Evolutionary conservation across 108 stramenopile species (phyloP).

Genomic region (Fistulifera solaris): DNA sequence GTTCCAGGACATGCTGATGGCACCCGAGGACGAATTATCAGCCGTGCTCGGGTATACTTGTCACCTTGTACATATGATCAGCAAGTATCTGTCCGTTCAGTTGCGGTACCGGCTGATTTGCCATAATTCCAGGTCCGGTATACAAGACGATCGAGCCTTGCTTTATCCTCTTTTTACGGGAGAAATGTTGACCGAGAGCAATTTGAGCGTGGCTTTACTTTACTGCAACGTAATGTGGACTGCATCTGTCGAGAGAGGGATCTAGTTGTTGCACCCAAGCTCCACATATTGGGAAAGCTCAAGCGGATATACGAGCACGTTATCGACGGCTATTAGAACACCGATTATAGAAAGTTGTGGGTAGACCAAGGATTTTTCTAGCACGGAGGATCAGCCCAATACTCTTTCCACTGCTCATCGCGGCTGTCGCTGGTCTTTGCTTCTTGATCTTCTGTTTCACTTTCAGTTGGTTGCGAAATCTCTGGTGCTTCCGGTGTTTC

Average conservation of each 20-base stretch:
- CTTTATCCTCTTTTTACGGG: constrained; percentile 71
- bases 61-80: constrained; percentile 61
- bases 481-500: no score
- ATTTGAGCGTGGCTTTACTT: constrained; percentile 52
- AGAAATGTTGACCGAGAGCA: constrained; percentile 63
- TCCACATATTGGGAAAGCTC: constrained; percentile 1
- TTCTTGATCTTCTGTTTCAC: no score
- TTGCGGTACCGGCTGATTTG: constrained; percentile 71
- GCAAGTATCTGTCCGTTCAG: constrained; percentile 71
- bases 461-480: no score
- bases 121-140: constrained; percentile 71
- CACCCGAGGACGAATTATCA: constrained; percentile 71
- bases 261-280: not conserved
- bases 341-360: no score
- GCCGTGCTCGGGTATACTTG: constrained; percentile 70
- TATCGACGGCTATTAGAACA: not conserved
- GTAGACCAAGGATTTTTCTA: no score
- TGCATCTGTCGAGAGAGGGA: constrained; percentile 23
- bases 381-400: not conserved
- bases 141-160: constrained; percentile 15
- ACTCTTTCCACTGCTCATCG: not conserved
- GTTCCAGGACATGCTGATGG: constrained; percentile 4
- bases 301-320: constrained; percentile 2
- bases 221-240: constrained; percentile 69
- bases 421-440: no score